A percentile compares a stretch with the other conserved stretches of the same genome.
phyloP scores from a whole-genome alignment of 176 grass and related monocot species.

The Ananas comosus region DNA sequence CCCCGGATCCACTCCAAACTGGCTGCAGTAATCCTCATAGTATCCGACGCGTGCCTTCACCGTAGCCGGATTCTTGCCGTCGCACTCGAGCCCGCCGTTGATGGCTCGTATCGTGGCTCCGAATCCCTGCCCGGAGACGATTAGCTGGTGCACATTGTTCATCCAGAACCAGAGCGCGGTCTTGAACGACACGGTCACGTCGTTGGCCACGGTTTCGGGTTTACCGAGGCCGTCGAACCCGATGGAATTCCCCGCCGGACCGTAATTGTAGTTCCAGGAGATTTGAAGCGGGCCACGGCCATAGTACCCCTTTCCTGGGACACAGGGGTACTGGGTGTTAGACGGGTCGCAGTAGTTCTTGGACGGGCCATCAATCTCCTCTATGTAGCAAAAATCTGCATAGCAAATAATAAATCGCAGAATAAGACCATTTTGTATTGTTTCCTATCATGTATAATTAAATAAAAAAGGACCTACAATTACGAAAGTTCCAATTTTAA shows the following conservation, averaged over 20 bases:
- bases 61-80: constrained; percentile 40
- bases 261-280: constrained; percentile 94
- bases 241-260: constrained; percentile 59
- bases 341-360: constrained; percentile 68
- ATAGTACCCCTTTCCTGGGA: constrained; percentile 60
- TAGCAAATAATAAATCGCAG: background rate
- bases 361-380: constrained; percentile 66
- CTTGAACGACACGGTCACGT: constrained; percentile 55
- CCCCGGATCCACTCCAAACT: constrained; percentile 70
- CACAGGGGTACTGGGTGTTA: constrained; percentile 48
- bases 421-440: background rate
- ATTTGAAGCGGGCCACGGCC: constrained; percentile 71
- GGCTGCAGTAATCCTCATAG: constrained; percentile 67
- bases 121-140: constrained; percentile 48
- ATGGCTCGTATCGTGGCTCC: constrained; percentile 52
- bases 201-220: constrained; percentile 63
- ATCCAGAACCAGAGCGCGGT: constrained; percentile 83
- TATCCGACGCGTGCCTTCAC: constrained; percentile 45
- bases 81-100: constrained; percentile 56
- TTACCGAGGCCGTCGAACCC: constrained; percentile 70
- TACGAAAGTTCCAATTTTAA: too few relatives aligned
- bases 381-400: constrained; percentile 91
- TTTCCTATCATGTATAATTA: too few relatives aligned
- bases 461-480: too few relatives aligned
- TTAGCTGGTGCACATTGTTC: constrained; percentile 32